A percentile compares a stretch with the other conserved stretches of the same genome.
phyloP scores from a whole-genome alignment of 2,329 filamentous ascomycete genomes.

The Polytolypa hystricis region DNA sequence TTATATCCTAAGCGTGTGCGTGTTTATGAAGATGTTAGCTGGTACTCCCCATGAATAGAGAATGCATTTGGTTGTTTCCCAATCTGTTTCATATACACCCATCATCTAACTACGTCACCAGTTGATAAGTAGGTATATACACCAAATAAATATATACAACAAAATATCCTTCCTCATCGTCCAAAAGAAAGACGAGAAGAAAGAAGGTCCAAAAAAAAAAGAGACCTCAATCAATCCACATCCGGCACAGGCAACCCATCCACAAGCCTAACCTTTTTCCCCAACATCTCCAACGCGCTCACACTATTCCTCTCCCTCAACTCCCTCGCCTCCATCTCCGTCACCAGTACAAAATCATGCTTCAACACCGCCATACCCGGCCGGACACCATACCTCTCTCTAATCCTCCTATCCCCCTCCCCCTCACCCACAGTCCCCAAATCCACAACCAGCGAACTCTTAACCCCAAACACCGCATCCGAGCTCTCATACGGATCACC shows the following conservation, averaged over 20 bases:
- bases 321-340: slow-evolving; percentile 54
- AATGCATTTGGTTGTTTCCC: no score
- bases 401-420: slow-evolving; percentile 40
- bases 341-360: slow-evolving; percentile 70
- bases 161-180: no score
- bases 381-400: slow-evolving; percentile 49
- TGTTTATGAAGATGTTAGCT: no score
- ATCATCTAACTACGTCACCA: no score
- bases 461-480: slow-evolving; percentile 80
- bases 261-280: slow-evolving; percentile 59
- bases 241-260: slow-evolving; percentile 69
- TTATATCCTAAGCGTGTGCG: no score
- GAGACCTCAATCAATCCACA: slow-evolving; percentile 37
- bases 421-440: slow-evolving; percentile 41
- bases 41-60: no score
- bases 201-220: no score
- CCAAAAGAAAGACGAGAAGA: no score
- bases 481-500: slow-evolving; percentile 72
- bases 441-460: slow-evolving; percentile 65
- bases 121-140: no score
- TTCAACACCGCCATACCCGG: slow-evolving; percentile 53
- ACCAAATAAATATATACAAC: no score
- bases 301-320: slow-evolving; percentile 56
- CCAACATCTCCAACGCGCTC: slow-evolving; percentile 56
- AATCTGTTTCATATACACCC: no score